Evolutionary conservation across 2,329 filamentous ascomycete genomes (phyloP), one percentile per base, ranked within the genome.

Genomic region (Scleromitrula shiraiana): DNA sequence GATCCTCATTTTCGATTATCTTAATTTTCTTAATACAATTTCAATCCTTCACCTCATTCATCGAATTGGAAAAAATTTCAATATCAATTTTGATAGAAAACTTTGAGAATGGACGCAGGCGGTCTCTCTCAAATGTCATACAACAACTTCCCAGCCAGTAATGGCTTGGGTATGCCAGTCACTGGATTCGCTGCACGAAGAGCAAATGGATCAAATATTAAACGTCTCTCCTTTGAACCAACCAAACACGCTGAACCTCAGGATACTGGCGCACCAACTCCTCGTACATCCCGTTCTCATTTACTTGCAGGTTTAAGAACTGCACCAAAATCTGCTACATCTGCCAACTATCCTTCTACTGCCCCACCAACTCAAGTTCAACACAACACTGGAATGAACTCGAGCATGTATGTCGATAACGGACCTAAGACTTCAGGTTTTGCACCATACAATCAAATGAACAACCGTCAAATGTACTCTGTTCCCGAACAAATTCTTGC

Each of bases 111-210:
- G 84, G 85, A 95, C 91, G 83, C 91, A 80, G 91, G 91, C 79
- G 88, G 89, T 93, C 88, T 95, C 76, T 85, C 89, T 93, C 89
- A 94, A 79, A 97, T 97, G 91, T 87, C 88, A 74, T 91, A 88
- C 76, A 87, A 83, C 75, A 78, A 83, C 68, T 86, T 86, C 68
- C 72, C 77, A 67, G 75, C 84, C 67, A 74, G 78, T 65, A 78
- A 78, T 68, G 83, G 80, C 60, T 75, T 95, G 60, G 80, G 82
- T 63, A 80, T 88, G 71, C 85, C 89, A 45, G 75, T 80, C 53
- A 80, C 85, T 56, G 87, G 89, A 62, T 85, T 95, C 64, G 88
- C 88, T 55, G 91, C 90, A 61, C 84, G 93, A 59, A 79, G 81
- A 56, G 60, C 45, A 14, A 94, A 64, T 63, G 86, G 88, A 57